Evolutionary conservation across 2,329 filamentous ascomycete genomes (phyloP).

Genomic region (Arthroderma sp.): DNA sequence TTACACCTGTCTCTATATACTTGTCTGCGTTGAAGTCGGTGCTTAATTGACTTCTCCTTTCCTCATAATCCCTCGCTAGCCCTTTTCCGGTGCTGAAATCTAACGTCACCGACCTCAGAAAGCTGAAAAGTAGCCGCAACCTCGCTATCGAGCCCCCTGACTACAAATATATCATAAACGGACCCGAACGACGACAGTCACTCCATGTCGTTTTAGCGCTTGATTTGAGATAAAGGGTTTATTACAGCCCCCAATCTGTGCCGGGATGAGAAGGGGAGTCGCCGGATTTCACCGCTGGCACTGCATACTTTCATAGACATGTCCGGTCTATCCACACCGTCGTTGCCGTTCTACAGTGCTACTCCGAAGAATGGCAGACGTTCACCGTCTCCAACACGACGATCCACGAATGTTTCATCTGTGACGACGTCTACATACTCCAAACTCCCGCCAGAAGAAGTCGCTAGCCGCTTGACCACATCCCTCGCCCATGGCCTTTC

Average conservation of each 20-base stretch:
- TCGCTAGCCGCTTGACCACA: constrained; percentile 63
- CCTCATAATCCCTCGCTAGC: no score
- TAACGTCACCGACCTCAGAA: no score
- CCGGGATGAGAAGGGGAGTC: constrained; percentile 9
- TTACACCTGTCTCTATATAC: no score
- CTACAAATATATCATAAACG: neutral
- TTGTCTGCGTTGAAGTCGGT: no score
- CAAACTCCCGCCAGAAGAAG: constrained; percentile 62
- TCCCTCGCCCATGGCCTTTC: constrained; percentile 75
- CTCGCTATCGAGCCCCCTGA: neutral
- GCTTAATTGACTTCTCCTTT: no score
- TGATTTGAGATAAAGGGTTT: constrained; percentile 4
- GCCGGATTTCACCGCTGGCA: neutral
- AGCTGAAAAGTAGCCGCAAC: neutral
- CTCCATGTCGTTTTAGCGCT: neutral
- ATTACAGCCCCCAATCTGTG: neutral
- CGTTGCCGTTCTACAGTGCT: constrained; percentile 46
- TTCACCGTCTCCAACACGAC: constrained; percentile 14
- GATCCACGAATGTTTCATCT: constrained; percentile 10
- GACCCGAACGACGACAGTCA: no score
- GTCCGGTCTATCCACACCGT: constrained; percentile 49
- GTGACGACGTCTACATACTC: constrained; percentile 42
- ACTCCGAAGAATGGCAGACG: constrained; percentile 16
- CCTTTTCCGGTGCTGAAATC: no score
- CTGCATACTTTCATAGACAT: constrained; percentile 37